Conservation (phyloP, 805 yeast species). For the Yamadazyma laniorum region DNA sequence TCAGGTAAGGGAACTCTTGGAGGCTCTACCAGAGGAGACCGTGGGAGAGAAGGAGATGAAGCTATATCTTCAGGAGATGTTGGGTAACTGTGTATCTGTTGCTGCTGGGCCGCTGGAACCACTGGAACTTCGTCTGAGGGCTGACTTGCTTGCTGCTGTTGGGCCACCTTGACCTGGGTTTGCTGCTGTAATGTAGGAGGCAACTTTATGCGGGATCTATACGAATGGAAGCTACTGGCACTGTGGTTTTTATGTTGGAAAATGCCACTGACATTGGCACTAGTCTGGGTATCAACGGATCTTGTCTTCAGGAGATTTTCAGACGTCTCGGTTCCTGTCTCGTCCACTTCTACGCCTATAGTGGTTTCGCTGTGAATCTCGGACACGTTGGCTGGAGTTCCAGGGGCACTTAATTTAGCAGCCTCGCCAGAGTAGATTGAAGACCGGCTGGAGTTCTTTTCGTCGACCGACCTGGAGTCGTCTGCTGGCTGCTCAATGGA, state of each 20-base stretch:
- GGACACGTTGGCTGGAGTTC: neutral
- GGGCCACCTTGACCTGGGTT: conserved; percentile 5
- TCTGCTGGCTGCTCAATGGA: conserved; percentile 4
- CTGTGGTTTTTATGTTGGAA: conserved; percentile 19
- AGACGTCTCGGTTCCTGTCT: neutral
- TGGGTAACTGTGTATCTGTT: neutral
- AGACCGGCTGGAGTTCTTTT: conserved; percentile 15
- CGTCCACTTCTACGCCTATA: neutral
- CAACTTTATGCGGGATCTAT: conserved; percentile 32
- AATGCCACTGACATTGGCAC: conserved; percentile 1
- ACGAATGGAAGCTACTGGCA: conserved; percentile 24
- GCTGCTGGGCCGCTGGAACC: neutral
- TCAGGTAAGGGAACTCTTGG: conserved; percentile 13
- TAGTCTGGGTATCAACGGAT: conserved; percentile 7
- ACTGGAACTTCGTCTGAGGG: neutral
- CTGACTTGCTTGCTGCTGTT: neutral
- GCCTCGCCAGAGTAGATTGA: conserved; percentile 20
- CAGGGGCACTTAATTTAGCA: neutral
- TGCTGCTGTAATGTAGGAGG: conserved; percentile 28
- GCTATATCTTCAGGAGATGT: neutral
- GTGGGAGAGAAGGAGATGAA: neutral
- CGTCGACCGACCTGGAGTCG: neutral
- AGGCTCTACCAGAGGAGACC: conserved; percentile 8
- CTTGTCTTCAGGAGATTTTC: neutral
- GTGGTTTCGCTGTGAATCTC: conserved; percentile 3